Base-by-base conservation (phyloP, 768 basidiomycete genomes). In the Sarcomyxa edulis region DNA sequence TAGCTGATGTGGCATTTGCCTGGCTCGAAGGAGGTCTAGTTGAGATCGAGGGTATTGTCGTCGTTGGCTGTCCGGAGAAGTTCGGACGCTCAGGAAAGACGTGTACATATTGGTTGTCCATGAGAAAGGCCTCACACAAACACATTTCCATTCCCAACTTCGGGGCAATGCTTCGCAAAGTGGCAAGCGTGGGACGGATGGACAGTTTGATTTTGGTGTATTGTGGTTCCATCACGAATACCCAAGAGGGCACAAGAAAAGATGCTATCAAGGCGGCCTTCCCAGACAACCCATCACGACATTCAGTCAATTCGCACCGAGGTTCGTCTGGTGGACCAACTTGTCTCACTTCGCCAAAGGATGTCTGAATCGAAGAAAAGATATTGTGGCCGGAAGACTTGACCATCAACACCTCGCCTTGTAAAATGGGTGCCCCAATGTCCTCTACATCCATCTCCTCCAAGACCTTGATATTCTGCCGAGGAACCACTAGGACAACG, bases 401-500 rank as follows among this genome's bases (percentile, higher is more conserved):
- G 11, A n/a, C 14, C 6, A 53, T 48, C 4, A 32, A 20, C 14
- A 64, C 40, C 27, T 65, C 60, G 43, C 68, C 66, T 21, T 62
- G 56, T 6, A 73, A 48, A 4, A 58, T 32, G 0, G 66, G 69
- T 4, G 59, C 59, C 5, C 53, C 54, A 19, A 59, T 28, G 22
- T 52, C 19, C 6, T 59, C 47, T 7, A 44, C 39, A 18, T 51
- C 14, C 0, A 43, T 33, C 6, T 44, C 44, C 39, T 58, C 51
- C 2, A 69, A 33, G 8, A 53, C 42, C 29, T 41, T 46, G 14
- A 69, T 46, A 4, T 50, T 44, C 10, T 49, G 24, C 1, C 65
- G 62, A 16, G 65, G 66, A 10, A 67, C 55, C 12, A 46, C 43
- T 5, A 68, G 45, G n/a, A 65, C 47, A 14, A 68, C 40, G 20